Base-by-base conservation (phyloP, 805 yeast genomes). In the Teunomyces kruisii region DNA sequence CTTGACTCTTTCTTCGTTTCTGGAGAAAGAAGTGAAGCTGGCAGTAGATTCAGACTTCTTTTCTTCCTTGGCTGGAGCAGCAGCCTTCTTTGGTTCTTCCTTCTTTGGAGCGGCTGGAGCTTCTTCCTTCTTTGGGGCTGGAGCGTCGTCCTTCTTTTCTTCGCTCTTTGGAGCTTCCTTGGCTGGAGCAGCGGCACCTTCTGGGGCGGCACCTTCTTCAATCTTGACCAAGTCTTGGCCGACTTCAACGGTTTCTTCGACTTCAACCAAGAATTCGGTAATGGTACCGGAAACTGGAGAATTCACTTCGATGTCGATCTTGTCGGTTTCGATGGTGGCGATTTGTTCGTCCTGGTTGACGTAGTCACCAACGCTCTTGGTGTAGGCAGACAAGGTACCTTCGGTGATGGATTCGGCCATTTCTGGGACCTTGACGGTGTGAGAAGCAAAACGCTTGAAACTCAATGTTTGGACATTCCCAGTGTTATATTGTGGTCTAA, bases 331-430 rank as follows among this genome's bases (percentile, higher is more conserved):
- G 58, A 94, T 92, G 53, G 97, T 91, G 47, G 98, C 98, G 56
- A 94, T 76, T 53, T 87, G 82, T 72, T 92, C 98, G 68, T 92
- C 98, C 55, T 74, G 81, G 47, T 78, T 80, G 45, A 92, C 92
- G 58, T 71, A 90, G 49, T 92, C 98, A 54, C 99, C 99, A 50
- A 90, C 89, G 50, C 80, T 70, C 64, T 84, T 85, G 53, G 75
- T 72, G 62, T 73, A 84, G 13, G 78, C 53, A 50, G 88, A 75
- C 54, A 94, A 78, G 40, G 98, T 88, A 65, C 99, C 99, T 70
- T 94, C 99, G 33, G 97, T 88, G 62, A 94, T 85, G 41, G 97
- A 91, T 73, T 94, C 99, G 36, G 99, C 98, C 97, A 94, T 90
- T 53, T 88, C 95, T 40, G 99, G 99, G 16, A 94, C 98, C 68